Conservation (phyloP, 208 protist genomes). For the Phytomonas sp. region DNA sequence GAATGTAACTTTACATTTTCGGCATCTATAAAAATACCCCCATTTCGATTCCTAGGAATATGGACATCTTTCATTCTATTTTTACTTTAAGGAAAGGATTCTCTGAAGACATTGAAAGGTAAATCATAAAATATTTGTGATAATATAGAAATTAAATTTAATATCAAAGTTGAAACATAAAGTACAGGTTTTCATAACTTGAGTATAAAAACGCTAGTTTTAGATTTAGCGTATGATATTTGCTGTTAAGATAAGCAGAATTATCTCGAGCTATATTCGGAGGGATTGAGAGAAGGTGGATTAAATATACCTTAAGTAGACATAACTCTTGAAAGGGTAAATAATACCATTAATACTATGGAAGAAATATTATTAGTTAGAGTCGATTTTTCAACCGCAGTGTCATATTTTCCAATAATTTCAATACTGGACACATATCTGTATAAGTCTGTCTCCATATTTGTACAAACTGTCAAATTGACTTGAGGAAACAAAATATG, state of each 20-base stretch:
- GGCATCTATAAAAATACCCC: conserved; percentile 40
- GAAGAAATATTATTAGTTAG: background rate
- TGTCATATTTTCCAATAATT: background rate
- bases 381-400: background rate
- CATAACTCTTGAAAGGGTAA: background rate
- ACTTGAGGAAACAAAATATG: background rate
- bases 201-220: background rate
- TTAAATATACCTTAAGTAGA: no score
- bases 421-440: background rate
- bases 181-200: background rate
- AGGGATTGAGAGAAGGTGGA: no score
- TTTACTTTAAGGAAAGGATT: background rate
- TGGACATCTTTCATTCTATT: conserved; percentile 15
- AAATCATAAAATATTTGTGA: conserved; percentile 4
- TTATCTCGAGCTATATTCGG: no score
- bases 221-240: no score
- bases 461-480: background rate
- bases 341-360: background rate
- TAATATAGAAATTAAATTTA: background rate
- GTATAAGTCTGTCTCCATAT: background rate
- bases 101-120: background rate
- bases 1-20: conserved; percentile 53
- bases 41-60: conserved; percentile 19
- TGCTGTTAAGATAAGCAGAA: no score
- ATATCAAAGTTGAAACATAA: conserved; percentile 1